Evolutionary conservation across 2,329 filamentous ascomycete genomes (phyloP).

Genomic region (Grosmannia penicillata): DNA sequence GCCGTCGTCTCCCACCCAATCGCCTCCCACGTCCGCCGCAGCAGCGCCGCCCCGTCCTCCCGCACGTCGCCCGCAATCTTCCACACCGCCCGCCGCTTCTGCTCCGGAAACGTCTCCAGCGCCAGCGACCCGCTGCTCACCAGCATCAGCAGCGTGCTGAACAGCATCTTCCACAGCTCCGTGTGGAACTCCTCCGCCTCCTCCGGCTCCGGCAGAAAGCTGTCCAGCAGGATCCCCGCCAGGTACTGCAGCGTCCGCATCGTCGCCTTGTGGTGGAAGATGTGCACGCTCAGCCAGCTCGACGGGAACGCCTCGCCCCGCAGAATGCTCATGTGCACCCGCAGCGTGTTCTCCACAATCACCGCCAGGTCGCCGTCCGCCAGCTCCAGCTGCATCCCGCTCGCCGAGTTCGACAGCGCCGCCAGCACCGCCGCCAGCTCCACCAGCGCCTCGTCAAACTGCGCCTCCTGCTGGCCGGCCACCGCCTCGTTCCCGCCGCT

Average conservation of each 20-base stretch:
- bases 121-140: constrained; percentile 81
- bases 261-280: constrained; percentile 82
- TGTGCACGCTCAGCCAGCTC: constrained; percentile 83
- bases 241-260: constrained; percentile 77
- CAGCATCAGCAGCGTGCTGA: constrained; percentile 74
- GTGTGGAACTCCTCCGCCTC: constrained; percentile 87
- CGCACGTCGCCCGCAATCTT: constrained; percentile 96
- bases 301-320: constrained; percentile 79
- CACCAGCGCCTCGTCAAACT: constrained; percentile 74
- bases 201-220: constrained; percentile 75
- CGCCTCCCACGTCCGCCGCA: constrained; percentile 80
- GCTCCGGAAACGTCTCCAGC: constrained; percentile 89
- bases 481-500: constrained; percentile 15
- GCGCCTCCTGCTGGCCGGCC: constrained; percentile 4
- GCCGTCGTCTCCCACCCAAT: constrained; percentile 87
- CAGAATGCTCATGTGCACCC: constrained; percentile 79
- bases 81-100: constrained; percentile 93
- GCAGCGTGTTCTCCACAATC: constrained; percentile 64
- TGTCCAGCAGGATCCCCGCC: constrained; percentile 63
- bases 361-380: constrained; percentile 59
- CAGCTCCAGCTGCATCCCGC: constrained; percentile 61
- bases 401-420: constrained; percentile 59
- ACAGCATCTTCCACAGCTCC: constrained; percentile 86
- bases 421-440: constrained; percentile 83
- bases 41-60: constrained; percentile 74